Conservation (phyloP, 148 eudicot genomes). For the Rheum nobile region DNA sequence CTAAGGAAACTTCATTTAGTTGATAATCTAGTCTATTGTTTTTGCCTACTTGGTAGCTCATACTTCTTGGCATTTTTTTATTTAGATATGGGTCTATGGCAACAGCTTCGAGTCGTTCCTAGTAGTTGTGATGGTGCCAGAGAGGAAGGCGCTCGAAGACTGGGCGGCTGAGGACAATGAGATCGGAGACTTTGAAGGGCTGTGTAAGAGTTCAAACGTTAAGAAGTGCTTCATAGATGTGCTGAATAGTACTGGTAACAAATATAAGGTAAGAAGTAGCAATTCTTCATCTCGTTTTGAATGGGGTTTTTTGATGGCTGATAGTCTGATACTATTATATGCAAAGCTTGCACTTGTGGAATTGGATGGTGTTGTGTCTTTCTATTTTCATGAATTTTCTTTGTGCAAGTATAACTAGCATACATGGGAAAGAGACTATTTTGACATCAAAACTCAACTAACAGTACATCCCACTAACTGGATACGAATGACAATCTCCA, state of each 20-base stretch:
- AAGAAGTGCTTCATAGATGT: slow-evolving; percentile 59
- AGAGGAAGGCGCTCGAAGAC: slow-evolving; percentile 65
- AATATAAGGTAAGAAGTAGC: slow-evolving; percentile 34
- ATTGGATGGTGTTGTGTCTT: not conserved
- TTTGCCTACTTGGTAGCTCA: no score
- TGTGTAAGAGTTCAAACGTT: slow-evolving; percentile 58
- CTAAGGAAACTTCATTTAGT: not conserved
- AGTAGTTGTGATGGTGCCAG: slow-evolving; percentile 91
- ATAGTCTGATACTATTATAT: not conserved
- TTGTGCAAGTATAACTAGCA: not conserved
- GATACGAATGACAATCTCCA: no score
- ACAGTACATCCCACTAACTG: no score
- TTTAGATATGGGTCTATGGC: slow-evolving; percentile 89
- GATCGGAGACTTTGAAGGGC: slow-evolving; percentile 37
- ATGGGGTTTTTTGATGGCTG: not conserved
- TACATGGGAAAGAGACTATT: not conserved
- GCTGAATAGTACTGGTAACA: slow-evolving; percentile 62
- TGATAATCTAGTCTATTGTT: no score
- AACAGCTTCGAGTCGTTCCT: slow-evolving; percentile 92
- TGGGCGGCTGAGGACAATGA: slow-evolving; percentile 55
- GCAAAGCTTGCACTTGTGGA: not conserved
- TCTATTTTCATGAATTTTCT: not conserved
- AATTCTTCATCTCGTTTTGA: not conserved
- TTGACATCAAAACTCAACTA: not conserved
- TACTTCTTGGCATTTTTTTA: no score